Evolutionary conservation across 1,284 basidiomycete species (phyloP), one percentile per base, ranked within the genome.

Genomic region (Ceratobasidium sp.): DNA sequence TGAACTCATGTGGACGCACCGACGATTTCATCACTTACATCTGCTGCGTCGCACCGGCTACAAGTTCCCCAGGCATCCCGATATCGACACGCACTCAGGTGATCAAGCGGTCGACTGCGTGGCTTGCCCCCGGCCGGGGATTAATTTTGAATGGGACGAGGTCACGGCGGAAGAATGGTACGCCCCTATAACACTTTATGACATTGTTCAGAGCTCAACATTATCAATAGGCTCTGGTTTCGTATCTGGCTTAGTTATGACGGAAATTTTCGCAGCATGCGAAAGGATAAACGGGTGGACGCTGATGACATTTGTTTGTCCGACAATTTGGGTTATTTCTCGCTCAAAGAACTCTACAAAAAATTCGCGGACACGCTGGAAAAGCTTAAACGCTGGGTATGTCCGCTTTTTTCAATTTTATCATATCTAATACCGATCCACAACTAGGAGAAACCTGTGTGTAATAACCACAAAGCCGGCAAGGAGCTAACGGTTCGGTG

Each of bases 401-500:
- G n/a, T n/a, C n/a, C n/a, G n/a, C n/a, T n/a, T n/a, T n/a, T n/a
- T n/a, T n/a, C n/a, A n/a, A n/a, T n/a, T n/a, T n/a, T n/a, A n/a
- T n/a, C n/a, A n/a, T n/a, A n/a, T n/a, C n/a, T n/a, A n/a, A n/a
- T n/a, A n/a, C n/a, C n/a, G n/a, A n/a, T n/a, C n/a, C n/a, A n/a
- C n/a, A n/a, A n/a, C n/a, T n/a, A 41, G 36, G 36, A 41, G 11
- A 41, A 41, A 15, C 48, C 64, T 7, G 31, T 4, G 1, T 54
- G 54, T 17, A 44, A 71, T 59, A 17, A 57, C 29, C 67, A 71
- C 22, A 59, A 59, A 45, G 67, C 67, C 6, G 56, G 31, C 2
- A 57, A 47, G 4, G 45, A 48, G 7, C 27, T 14, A 1, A 59
- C 22, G 24, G 54, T 45, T 14, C 41, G 56, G 31, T 71, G 44